A percentile compares a stretch with the other conserved stretches of the same genome.
These are phyloP conservation scores for Boletus vermiculosoides DNA, from an alignment of 768 basidiomycete species.

Conservation along the genomic window DNA sequence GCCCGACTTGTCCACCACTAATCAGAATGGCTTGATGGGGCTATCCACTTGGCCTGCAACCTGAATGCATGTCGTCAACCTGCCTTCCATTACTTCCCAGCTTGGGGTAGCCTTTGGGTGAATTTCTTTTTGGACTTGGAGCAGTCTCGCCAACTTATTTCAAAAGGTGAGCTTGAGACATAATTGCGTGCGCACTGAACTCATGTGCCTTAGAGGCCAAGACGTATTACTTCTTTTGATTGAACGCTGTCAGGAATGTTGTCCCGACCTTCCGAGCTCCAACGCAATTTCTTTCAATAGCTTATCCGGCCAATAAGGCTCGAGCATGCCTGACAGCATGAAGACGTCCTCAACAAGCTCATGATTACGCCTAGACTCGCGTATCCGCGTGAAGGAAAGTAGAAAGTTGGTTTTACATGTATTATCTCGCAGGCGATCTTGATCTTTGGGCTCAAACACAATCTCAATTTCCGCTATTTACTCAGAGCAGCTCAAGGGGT, in stretches of 20 bases:
- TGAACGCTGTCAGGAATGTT: too few species aligned
- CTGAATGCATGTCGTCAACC: background rate
- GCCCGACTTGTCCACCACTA: background rate
- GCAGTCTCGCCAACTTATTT: background rate
- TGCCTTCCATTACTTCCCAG: constrained; percentile 1
- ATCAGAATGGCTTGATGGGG: background rate
- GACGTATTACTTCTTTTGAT: too few species aligned
- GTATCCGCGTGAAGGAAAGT: background rate
- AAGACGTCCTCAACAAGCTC: background rate
- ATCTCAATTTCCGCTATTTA: background rate
- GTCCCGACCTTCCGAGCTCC: background rate
- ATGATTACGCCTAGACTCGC: background rate
- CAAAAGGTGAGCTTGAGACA: background rate
- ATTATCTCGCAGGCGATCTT: background rate
- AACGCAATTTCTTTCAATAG: background rate
- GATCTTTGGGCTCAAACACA: background rate
- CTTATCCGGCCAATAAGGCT: background rate
- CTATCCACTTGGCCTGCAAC: background rate
- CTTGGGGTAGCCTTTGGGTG: background rate
- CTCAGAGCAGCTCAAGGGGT: background rate
- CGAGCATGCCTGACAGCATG: background rate
- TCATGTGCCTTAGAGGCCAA: background rate
- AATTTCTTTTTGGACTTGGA: background rate
- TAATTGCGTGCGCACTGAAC: background rate
- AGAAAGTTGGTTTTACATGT: background rate